Percentiles rank a stretch among this genome's conserved stretches.
Conservation (phyloP, 2,329 filamentous ascomycete genomes). For the Botrytis medusae region DNA sequence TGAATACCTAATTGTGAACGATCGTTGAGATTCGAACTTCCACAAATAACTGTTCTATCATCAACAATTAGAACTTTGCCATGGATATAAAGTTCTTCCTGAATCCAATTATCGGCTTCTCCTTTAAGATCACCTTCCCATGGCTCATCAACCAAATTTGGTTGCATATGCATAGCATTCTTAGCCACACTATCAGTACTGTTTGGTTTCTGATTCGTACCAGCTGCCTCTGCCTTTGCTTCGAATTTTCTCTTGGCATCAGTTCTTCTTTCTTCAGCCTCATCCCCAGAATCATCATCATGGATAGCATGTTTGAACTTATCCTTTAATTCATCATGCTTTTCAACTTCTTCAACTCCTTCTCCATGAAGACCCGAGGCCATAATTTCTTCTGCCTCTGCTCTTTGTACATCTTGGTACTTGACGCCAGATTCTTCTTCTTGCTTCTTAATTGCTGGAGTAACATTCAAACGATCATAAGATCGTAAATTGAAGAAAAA, state of each 20-base stretch:
- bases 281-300: constrained; percentile 39
- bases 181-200: constrained; percentile 61
- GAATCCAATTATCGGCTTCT: constrained; percentile 86
- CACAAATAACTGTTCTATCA: constrained; percentile 80
- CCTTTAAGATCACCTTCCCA: constrained; percentile 74
- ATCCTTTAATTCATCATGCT: constrained; percentile 49
- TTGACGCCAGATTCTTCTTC: constrained; percentile 80
- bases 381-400: constrained; percentile 88
- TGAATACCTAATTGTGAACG: constrained; percentile 83
- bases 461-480: constrained; percentile 90
- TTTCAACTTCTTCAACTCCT: constrained; percentile 45
- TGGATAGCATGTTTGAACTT: constrained; percentile 39
- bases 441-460: constrained; percentile 67
- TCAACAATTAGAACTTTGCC: constrained; percentile 88
- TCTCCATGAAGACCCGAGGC: constrained; percentile 65
- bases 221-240: constrained; percentile 43
- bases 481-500: constrained; percentile 93
- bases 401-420: constrained; percentile 84
- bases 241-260: constrained; percentile 56
- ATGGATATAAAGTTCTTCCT: constrained; percentile 95
- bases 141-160: constrained; percentile 63
- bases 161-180: constrained; percentile 74
- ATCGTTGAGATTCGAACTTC: constrained; percentile 89
- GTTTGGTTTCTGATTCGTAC: constrained; percentile 33
- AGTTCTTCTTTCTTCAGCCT: constrained; percentile 44